Evolutionary conservation across 176 grass and related monocot genomes (phyloP), one percentile per base, ranked within the genome.

Genomic region (Carex littledalei): DNA sequence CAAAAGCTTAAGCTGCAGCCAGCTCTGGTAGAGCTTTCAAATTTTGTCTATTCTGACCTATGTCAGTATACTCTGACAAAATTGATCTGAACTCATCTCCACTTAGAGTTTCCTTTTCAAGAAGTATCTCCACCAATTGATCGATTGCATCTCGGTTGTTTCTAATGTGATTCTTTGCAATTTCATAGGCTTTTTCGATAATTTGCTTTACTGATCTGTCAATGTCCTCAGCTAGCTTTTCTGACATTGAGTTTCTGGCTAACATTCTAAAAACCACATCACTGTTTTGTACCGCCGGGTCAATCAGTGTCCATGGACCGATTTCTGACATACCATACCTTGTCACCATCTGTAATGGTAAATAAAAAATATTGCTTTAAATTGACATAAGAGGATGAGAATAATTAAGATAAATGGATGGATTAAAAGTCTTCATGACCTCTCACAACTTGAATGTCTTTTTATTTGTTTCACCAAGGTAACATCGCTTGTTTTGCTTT

Each of bases 251-350:
- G 37, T 92, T 94, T 64, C 89, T 69, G 3, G 92, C 86, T 79
- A 92, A 79, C 94, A 97, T 97, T 84, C 92, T 93, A 66, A 97
- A 14, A 58, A 94, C 89, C 4, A 97, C 81, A 73, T 94, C 92
- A 17, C 90, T 84, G 74, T 84, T 90, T 91, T 94, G 92, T 56
- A 56, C 64, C 4, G 84, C 79, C 24, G 88, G 87, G 32, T 93
- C 89, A 1, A 37, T 66, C 81, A 94, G 82, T 86, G 86, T 39
- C 94, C 89, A 91, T 60, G 92, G 89, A 80, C 92, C 87, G 26
- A 97, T 88, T 82, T 92, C 90, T 47, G 94, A 97, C 94, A 97
- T 97, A 29, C 94, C 94, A 81, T 81, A 94, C 81, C 85, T 57
- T 35, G 89, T 91, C 57, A 97, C 90, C 94, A 97, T 97, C 92